A percentile compares a stretch with the other conserved stretches of the same genome.
phyloP scores from a whole-genome alignment of 2,329 filamentous ascomycete species.

The Fusarium pseudonygamai region DNA sequence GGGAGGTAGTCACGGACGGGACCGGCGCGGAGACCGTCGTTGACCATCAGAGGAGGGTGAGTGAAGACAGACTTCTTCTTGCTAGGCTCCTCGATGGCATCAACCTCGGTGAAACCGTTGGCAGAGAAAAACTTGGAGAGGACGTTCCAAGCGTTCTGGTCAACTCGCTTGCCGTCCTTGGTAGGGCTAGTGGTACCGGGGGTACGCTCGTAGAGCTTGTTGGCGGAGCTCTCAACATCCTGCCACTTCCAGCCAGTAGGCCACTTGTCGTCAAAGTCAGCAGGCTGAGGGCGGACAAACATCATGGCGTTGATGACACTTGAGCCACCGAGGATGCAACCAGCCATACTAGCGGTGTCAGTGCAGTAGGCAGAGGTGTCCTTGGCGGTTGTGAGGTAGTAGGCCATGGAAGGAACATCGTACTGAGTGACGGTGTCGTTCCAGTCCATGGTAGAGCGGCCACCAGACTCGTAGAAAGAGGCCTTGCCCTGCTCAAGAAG shows the following conservation, averaged over 20 bases:
- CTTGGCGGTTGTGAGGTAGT: slow-evolving; percentile 73
- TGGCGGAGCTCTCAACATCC: slow-evolving; percentile 63
- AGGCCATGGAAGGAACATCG: slow-evolving; percentile 76
- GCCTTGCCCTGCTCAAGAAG: slow-evolving; percentile 65
- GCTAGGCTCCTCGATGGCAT: slow-evolving; percentile 67
- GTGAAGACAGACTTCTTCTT: slow-evolving; percentile 73
- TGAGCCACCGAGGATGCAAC: slow-evolving; percentile 75
- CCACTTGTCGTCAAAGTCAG: slow-evolving; percentile 78
- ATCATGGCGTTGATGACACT: slow-evolving; percentile 74
- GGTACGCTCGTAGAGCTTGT: slow-evolving; percentile 74
- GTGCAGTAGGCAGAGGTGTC: slow-evolving; percentile 69
- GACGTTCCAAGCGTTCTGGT: slow-evolving; percentile 72
- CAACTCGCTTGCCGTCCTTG: slow-evolving; percentile 71
- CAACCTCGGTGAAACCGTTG: slow-evolving; percentile 70
- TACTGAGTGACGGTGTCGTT: slow-evolving; percentile 72
- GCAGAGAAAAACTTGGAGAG: slow-evolving; percentile 66
- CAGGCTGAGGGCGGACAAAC: slow-evolving; percentile 72
- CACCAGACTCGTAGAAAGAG: slow-evolving; percentile 70
- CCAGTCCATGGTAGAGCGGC: slow-evolving; percentile 72
- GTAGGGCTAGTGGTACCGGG: slow-evolving; percentile 75
- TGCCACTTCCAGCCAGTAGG: slow-evolving; percentile 74
- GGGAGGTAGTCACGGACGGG: slow-evolving; percentile 78
- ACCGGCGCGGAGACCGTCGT: slow-evolving; percentile 72
- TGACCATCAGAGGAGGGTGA: slow-evolving; percentile 65
- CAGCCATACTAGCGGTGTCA: slow-evolving; percentile 78